These are phyloP conservation scores for Hirsutella rhossiliensis DNA, from an alignment of 2,329 filamentous ascomycete genomes.

Conservation along the genomic window DNA sequence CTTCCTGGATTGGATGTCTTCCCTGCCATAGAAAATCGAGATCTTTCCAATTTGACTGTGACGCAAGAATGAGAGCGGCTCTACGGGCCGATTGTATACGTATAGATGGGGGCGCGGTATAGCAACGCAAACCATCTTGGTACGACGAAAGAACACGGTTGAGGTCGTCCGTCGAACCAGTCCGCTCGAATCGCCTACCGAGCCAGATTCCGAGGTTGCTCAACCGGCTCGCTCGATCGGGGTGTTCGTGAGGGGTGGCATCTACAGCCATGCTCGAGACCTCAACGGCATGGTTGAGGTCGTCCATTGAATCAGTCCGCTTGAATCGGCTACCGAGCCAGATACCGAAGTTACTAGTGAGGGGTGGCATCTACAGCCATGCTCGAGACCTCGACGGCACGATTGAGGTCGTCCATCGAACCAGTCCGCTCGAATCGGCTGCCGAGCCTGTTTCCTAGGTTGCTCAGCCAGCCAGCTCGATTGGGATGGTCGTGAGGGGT, in stretches of 20 bases:
- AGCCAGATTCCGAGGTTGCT: too few species aligned
- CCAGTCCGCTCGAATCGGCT: background rate
- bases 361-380: too few species aligned
- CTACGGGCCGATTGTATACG: too few species aligned
- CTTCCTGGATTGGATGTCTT: conserved; percentile 36
- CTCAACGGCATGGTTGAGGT: background rate
- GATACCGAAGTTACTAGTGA: background rate
- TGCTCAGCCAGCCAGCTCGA: background rate
- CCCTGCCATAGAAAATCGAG: conserved; percentile 40
- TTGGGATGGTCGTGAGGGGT: background rate
- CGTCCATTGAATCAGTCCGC: background rate
- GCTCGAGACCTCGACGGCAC: background rate
- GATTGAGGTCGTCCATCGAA: background rate
- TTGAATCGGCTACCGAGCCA: background rate
- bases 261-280: background rate
- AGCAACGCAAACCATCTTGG: too few species aligned
- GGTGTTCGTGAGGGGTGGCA: background rate
- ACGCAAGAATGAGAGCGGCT: too few species aligned
- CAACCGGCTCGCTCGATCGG: too few species aligned
- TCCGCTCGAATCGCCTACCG: too few species aligned
- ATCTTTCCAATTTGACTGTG: conserved; percentile 11
- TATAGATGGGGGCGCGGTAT: too few species aligned
- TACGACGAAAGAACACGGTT: too few species aligned
- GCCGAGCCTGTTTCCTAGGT: background rate
- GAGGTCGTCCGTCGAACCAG: too few species aligned